Percentiles rank a stretch among this genome's conserved stretches.
These are phyloP conservation scores for Cladophialophora yegresii DNA, from an alignment of 2,329 filamentous ascomycete genomes.

Conservation along the genomic window DNA sequence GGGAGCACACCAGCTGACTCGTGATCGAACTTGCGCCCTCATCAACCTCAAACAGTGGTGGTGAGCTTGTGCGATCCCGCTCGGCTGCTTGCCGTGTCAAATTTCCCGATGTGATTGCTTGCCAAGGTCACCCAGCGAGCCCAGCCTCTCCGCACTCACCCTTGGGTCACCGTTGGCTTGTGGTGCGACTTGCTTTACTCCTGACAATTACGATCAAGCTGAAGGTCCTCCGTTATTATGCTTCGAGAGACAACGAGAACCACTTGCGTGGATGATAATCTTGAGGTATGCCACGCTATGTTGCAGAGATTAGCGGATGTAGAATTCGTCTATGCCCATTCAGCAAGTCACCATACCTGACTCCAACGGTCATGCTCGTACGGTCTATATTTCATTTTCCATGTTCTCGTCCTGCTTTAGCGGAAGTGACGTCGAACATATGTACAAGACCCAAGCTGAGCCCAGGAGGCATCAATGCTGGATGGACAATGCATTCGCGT, in stretches of 20 bases:
- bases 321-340: not conserved
- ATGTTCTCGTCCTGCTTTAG: not conserved
- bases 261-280: not conserved
- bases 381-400: not conserved
- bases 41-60: not conserved
- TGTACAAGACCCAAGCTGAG: not conserved
- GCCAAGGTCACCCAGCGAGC: not conserved
- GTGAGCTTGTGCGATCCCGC: not conserved
- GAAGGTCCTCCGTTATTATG: not conserved
- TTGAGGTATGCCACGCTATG: not conserved
- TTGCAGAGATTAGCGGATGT: not conserved
- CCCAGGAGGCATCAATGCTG: not conserved
- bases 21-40: not conserved
- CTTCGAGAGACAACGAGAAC: not conserved
- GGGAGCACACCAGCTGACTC: not conserved
- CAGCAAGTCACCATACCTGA: not conserved
- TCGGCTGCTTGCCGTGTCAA: constrained; percentile 5
- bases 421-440: not conserved
- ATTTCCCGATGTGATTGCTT: constrained; percentile 5
- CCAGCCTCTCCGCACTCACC: not conserved
- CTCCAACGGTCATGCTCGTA: not conserved
- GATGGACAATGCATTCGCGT: not conserved
- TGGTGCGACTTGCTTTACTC: not conserved
- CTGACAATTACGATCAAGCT: not conserved
- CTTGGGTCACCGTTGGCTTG: not conserved